A percentile compares a stretch with the other conserved stretches of the same genome.
These are phyloP conservation scores for Porodaedalea pini DNA, from an alignment of 1,284 basidiomycete genomes.

Conservation along the genomic window DNA sequence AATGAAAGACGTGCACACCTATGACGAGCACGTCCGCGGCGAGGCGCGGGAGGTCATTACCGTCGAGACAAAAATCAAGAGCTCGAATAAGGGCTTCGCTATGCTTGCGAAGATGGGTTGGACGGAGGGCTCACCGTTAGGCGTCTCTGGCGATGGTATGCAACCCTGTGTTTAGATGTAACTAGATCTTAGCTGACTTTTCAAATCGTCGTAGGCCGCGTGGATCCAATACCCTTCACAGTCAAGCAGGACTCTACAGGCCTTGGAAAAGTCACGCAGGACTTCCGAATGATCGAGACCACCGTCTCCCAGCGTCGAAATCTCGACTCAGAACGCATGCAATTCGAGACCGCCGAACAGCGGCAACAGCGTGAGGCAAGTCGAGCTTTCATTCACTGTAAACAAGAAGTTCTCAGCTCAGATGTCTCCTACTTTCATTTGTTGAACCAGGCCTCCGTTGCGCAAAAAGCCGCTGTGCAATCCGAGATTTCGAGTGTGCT, in stretches of 20 bases:
- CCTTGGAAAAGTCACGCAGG: slow-evolving; percentile 71
- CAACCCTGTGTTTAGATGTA: slow-evolving; percentile 12
- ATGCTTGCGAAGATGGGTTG: slow-evolving; percentile 79
- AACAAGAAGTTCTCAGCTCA: neutral
- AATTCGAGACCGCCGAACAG: slow-evolving; percentile 73
- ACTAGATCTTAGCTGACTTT: neutral
- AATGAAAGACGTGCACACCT: slow-evolving; percentile 41
- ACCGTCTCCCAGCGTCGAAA: slow-evolving; percentile 76
- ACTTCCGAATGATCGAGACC: slow-evolving; percentile 75
- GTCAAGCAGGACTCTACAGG: slow-evolving; percentile 74
- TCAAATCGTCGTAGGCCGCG: slow-evolving; percentile 51
- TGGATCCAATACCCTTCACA: slow-evolving; percentile 77
- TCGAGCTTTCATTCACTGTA: neutral
- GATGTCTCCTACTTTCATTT: neutral
- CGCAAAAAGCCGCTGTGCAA: slow-evolving; percentile 60
- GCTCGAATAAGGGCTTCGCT: slow-evolving; percentile 72
- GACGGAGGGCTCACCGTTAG: slow-evolving; percentile 73
- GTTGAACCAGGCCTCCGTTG: slow-evolving; percentile 54
- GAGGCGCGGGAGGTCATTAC: slow-evolving; percentile 62
- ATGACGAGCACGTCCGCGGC: slow-evolving; percentile 59
- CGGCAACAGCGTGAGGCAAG: slow-evolving; percentile 64
- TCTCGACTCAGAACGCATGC: slow-evolving; percentile 74
- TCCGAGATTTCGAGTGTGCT: slow-evolving; percentile 64
- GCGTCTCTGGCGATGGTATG: slow-evolving; percentile 69
- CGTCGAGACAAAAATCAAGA: slow-evolving; percentile 73